These are phyloP conservation scores for Cytospora piceicola DNA, from an alignment of 2,329 filamentous ascomycete species.

Conservation along the genomic window DNA sequence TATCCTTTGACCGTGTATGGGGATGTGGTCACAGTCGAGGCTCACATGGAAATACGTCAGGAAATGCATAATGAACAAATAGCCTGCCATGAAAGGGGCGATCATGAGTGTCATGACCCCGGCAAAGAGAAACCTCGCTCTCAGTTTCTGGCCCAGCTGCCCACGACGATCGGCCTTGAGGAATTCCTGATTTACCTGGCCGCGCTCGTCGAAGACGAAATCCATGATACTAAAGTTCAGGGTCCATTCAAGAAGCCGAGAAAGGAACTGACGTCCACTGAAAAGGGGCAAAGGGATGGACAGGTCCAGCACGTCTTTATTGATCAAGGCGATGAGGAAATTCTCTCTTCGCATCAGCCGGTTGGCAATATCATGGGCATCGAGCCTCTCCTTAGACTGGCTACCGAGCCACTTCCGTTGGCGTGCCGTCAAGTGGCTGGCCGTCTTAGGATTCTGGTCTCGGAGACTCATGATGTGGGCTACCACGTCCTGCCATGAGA, in stretches of 20 bases:
- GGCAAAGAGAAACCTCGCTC: slow-evolving; percentile 77
- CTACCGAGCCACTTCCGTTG: slow-evolving; percentile 69
- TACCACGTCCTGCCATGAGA: slow-evolving; percentile 92
- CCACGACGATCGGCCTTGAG: slow-evolving; percentile 81
- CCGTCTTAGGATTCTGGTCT: slow-evolving; percentile 84
- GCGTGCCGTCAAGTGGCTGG: slow-evolving; percentile 55
- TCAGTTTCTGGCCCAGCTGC: slow-evolving; percentile 76
- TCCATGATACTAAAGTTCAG: slow-evolving; percentile 88
- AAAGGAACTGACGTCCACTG: slow-evolving; percentile 79
- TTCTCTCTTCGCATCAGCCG: slow-evolving; percentile 96
- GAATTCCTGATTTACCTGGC: slow-evolving; percentile 85
- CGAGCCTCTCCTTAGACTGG: slow-evolving; percentile 90
- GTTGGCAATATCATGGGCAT: slow-evolving; percentile 97
- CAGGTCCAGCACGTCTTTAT: slow-evolving; percentile 91
- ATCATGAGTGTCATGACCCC: slow-evolving; percentile 85
- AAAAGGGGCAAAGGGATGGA: slow-evolving; percentile 85
- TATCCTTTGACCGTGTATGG: not conserved
- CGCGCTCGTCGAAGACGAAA: slow-evolving; percentile 88
- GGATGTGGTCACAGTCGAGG: slow-evolving; percentile 19
- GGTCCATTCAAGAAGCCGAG: slow-evolving; percentile 89
- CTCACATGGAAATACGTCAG: slow-evolving; percentile 90
- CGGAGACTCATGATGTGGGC: slow-evolving; percentile 81
- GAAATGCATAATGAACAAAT: slow-evolving; percentile 86
- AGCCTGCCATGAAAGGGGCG: slow-evolving; percentile 84
- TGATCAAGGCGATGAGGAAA: slow-evolving; percentile 94